A percentile compares a stretch with the other conserved stretches of the same genome.
Evolutionary conservation across 1,284 basidiomycete genomes (phyloP).

Genomic region (Tremellales sp.): DNA sequence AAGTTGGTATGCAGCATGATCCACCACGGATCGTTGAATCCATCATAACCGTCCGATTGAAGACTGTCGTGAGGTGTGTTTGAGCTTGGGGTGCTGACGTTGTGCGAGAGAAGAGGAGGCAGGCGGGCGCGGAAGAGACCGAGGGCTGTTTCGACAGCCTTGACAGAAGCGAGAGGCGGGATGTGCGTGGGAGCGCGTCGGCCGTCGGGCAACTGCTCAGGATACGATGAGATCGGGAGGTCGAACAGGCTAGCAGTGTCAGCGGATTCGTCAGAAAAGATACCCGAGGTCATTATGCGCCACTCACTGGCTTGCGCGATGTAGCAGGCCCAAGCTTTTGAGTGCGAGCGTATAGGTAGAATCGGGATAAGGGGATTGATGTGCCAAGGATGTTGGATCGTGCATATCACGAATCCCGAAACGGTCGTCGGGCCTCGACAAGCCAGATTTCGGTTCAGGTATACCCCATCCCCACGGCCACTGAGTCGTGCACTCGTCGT

Average conservation of each 20-base stretch:
- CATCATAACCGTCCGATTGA: slow-evolving; percentile 10
- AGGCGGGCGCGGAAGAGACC: slow-evolving; percentile 15
- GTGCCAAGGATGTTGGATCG: slow-evolving; percentile 16
- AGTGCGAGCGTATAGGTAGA: slow-evolving; percentile 26
- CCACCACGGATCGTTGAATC: slow-evolving; percentile 34
- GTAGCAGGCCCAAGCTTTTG: slow-evolving; percentile 27
- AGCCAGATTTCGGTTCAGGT: slow-evolving; percentile 19
- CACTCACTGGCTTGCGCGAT: slow-evolving; percentile 27
- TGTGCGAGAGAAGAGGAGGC: slow-evolving; percentile 8
- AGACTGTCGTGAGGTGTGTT: neutral
- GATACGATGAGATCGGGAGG: slow-evolving; percentile 16
- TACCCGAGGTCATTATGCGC: neutral
- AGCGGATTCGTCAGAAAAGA: too few species aligned
- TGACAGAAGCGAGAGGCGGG: slow-evolving; percentile 12
- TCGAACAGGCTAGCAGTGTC: slow-evolving; percentile 26
- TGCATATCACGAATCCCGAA: slow-evolving; percentile 18
- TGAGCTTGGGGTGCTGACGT: neutral
- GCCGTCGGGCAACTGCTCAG: slow-evolving; percentile 6
- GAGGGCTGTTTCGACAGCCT: slow-evolving; percentile 17
- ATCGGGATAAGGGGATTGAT: slow-evolving; percentile 14
- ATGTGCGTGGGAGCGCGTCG: slow-evolving; percentile 16
- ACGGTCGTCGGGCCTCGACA: slow-evolving; percentile 5
- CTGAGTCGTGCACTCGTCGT: slow-evolving; percentile 32
- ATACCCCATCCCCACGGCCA: slow-evolving; percentile 25
- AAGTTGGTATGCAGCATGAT: slow-evolving; percentile 31